Evolutionary conservation across 345 rosid genomes (phyloP).

Genomic region (Turritis glabra): DNA sequence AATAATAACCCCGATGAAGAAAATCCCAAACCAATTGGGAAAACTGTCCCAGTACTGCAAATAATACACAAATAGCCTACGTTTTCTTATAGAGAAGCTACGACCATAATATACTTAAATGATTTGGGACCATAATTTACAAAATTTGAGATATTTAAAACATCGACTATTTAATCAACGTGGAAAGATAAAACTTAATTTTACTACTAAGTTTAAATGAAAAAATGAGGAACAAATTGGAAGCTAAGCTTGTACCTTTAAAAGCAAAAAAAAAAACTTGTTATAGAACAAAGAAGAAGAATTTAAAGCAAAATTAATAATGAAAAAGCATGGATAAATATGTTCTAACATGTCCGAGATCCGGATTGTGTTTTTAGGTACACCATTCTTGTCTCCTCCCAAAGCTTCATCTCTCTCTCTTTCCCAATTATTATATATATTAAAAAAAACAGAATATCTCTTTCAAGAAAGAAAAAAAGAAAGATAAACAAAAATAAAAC

Average conservation of each 20-base stretch:
- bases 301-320: slow-evolving; percentile 19
- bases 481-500: slow-evolving; percentile 13
- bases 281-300: background rate
- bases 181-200: background rate
- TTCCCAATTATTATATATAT: slow-evolving; percentile 11
- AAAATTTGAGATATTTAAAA: background rate
- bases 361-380: slow-evolving; percentile 40
- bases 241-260: background rate
- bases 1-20: background rate
- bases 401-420: slow-evolving; percentile 38
- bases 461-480: slow-evolving; percentile 13
- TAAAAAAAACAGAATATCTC: slow-evolving; percentile 11
- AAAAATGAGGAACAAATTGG: background rate
- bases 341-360: slow-evolving; percentile 47
- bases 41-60: slow-evolving; percentile 3
- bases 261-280: slow-evolving; percentile 3
- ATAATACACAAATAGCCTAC: slow-evolving; percentile 19
- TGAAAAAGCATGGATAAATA: slow-evolving; percentile 39
- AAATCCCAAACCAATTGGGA: slow-evolving; percentile 11
- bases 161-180: background rate
- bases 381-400: slow-evolving; percentile 42
- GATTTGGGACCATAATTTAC: slow-evolving; percentile 12
- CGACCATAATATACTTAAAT: slow-evolving; percentile 4
- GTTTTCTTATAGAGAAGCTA: slow-evolving; percentile 8
- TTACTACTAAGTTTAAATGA: background rate